A percentile compares a stretch with the other conserved stretches of the same genome.
Evolutionary conservation across 2,329 filamentous ascomycete genomes (phyloP).

Genomic region (Zasmidium angulare): DNA sequence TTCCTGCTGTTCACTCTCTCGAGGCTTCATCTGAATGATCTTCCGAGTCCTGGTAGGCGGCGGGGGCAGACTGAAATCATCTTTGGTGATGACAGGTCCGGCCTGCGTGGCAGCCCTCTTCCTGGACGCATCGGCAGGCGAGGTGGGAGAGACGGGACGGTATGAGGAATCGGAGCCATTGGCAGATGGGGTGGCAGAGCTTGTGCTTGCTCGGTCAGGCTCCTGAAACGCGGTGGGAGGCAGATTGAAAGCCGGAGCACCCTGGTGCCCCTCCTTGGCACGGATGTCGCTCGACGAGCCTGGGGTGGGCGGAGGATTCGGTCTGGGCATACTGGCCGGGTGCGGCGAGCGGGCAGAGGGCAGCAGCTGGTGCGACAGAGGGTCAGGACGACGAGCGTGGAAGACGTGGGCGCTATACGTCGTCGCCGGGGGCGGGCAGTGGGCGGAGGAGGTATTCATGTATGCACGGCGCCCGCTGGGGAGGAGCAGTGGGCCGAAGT

Average conservation of each 20-base stretch:
- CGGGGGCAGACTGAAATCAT: constrained; percentile 78
- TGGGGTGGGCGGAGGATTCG: constrained; percentile 70
- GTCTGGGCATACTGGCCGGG: constrained; percentile 59
- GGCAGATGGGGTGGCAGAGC: constrained; percentile 49
- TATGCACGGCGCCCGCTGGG: not conserved
- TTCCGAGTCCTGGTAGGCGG: constrained; percentile 89
- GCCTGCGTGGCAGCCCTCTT: constrained; percentile 29
- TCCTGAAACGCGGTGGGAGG: constrained; percentile 68
- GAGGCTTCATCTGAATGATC: constrained; percentile 97
- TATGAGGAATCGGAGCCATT: constrained; percentile 55
- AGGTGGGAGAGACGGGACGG: constrained; percentile 46
- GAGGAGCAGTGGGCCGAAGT: not conserved
- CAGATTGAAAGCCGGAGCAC: constrained; percentile 71
- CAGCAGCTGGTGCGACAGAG: constrained; percentile 4
- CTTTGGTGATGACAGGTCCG: constrained; percentile 46
- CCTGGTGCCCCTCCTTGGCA: constrained; percentile 62
- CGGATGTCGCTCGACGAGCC: constrained; percentile 78
- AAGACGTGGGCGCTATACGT: constrained; percentile 30
- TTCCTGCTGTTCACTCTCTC: constrained; percentile 39
- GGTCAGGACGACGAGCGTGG: constrained; percentile 24
- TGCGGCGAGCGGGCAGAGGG: constrained; percentile 37
- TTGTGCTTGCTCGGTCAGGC: constrained; percentile 46
- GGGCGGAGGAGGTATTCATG: not conserved
- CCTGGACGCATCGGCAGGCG: constrained; percentile 38
- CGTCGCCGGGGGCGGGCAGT: constrained; percentile 21